Evolutionary conservation across 2,329 filamentous ascomycete genomes (phyloP), one percentile per base, ranked within the genome.

Genomic region (Xylariaceae sp.): DNA sequence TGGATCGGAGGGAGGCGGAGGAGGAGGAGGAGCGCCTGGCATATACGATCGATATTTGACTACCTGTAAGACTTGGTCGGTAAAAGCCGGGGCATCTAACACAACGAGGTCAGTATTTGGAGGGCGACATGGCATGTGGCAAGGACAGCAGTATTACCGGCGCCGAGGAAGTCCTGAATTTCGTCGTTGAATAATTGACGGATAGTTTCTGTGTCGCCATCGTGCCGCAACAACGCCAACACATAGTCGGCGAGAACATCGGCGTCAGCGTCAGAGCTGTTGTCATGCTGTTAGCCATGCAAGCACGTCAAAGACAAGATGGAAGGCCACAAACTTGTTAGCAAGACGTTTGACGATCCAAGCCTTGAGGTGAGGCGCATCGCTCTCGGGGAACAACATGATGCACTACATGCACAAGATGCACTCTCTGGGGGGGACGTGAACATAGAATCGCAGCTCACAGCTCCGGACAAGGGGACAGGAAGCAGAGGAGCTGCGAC

Each of bases 391-490:
- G 61, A 86, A 85, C 58, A 86, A 63, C 82, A 85, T 86, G 48
- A 30, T 49, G 14, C 46, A 97, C 97, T 94, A 91, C 92, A 1
- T 96, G 95, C 73, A 95, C 94, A 5, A 95, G 97, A 75, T 94
- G 99, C 71, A 95, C 90, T 65, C 94, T 99, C 73, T 97, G 92
- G 35, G 94, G 94, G 56, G 89, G 99, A 68, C 99, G 99, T 75
- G 99, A 94, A 73, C 85, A 85, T 10, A 83, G 86, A 60, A 94
- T 99, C 74, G 94, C 94, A 44, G 83, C 86, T 65, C 83, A 95
- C 66, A 79, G 83, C 18, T 80, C 99, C 97, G 68, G 85, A 90
- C 57, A 82, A 27, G 22, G 4, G 22, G 22, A 27, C 22, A 7
- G 4, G 22, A 27, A 7, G 22, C 22, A 27, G 22, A 27, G 22